phyloP scores from a whole-genome alignment of 352 stramenopile species.

The Pythium aristosporum region DNA sequence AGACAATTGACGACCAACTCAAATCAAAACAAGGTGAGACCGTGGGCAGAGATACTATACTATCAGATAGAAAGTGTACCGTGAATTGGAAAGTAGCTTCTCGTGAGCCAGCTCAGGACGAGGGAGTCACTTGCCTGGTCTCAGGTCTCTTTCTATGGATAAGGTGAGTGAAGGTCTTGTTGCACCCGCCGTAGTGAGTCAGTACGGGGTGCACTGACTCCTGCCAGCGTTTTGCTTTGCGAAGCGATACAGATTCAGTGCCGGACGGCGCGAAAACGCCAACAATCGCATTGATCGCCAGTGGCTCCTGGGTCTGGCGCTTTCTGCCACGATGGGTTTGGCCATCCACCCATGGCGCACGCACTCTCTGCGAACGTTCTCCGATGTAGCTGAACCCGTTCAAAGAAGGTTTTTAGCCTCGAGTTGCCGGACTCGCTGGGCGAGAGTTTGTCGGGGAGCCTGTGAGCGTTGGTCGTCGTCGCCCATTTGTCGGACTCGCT shows the following conservation, averaged over 20 bases:
- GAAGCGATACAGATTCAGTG: no score
- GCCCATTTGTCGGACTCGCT: slow-evolving; percentile 2
- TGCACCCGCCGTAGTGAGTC: neutral
- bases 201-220: neutral
- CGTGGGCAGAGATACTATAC: neutral
- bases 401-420: no score
- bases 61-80: neutral
- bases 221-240: neutral
- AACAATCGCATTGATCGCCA: neutral
- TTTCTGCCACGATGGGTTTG: neutral
- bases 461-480: neutral
- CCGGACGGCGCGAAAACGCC: neutral
- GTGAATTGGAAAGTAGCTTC: no score
- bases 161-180: neutral
- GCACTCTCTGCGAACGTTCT: neutral
- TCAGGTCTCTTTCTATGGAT: neutral
- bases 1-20: neutral
- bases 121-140: neutral
- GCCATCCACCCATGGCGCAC: no score
- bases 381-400: neutral
- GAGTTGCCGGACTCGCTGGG: neutral
- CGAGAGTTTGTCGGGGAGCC: neutral
- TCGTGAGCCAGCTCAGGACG: no score
- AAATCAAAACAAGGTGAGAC: slow-evolving; percentile 4
- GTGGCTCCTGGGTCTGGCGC: neutral